Conservation (phyloP, 1,284 basidiomycete genomes). For the Cryptococcus sp. region DNA sequence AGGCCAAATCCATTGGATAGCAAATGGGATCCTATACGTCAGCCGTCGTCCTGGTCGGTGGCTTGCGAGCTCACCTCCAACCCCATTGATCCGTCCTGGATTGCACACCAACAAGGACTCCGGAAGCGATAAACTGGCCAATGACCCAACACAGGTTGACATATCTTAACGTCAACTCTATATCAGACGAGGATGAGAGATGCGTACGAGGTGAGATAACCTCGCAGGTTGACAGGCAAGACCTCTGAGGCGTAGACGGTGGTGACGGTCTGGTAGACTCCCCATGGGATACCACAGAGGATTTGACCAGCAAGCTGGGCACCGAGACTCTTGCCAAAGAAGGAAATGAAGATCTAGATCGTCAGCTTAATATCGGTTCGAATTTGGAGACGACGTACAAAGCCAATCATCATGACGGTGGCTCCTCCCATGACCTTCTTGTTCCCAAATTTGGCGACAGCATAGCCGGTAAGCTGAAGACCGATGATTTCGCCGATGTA, state of each 20-base stretch:
- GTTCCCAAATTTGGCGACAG: conserved; percentile 45
- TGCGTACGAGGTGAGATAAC: conserved; percentile 34
- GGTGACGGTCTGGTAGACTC: conserved; percentile 11
- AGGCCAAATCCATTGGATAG: conserved; percentile 36
- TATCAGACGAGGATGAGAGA: conserved; percentile 3
- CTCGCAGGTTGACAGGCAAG: conserved; percentile 40
- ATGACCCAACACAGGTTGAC: conserved; percentile 43
- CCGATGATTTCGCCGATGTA: conserved; percentile 48
- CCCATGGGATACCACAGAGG: conserved; percentile 33
- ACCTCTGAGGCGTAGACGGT: conserved; percentile 42
- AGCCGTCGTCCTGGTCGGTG: no score
- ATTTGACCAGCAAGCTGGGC: conserved; percentile 35
- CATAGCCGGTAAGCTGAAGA: conserved; percentile 44
- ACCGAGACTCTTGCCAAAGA: conserved; percentile 32
- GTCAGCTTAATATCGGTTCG: conserved; percentile 28
- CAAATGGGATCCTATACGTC: conserved; percentile 25
- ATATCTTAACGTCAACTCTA: conserved; percentile 8
- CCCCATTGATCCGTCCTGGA: neutral
- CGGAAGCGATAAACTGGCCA: conserved; percentile 30
- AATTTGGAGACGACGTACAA: conserved; percentile 32
- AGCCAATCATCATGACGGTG: conserved; percentile 19
- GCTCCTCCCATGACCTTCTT: conserved; percentile 36
- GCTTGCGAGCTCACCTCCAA: neutral
- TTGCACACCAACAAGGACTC: conserved; percentile 39
- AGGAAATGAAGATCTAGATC: conserved; percentile 37